Evolutionary conservation across 2,329 filamentous ascomycete genomes (phyloP).

Genomic region (Graphiopsis chlorocephala): DNA sequence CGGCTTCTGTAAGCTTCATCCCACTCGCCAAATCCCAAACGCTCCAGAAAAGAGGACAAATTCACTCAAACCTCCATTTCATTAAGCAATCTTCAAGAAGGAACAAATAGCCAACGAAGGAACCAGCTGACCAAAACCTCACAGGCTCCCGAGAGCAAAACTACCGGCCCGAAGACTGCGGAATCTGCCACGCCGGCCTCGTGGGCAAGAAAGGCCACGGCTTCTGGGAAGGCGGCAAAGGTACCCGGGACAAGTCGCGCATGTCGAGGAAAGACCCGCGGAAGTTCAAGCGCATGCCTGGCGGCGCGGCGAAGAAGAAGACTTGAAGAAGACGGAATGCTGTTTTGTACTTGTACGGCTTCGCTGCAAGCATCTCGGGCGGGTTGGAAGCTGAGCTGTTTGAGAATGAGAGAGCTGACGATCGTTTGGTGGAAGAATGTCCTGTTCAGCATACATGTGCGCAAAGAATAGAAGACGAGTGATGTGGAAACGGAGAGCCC

Average conservation of each 20-base stretch:
- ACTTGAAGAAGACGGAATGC: not conserved
- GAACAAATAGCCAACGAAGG: not conserved
- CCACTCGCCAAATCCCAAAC: too few relatives aligned
- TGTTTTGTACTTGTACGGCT: not conserved
- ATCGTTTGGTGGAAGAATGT: not conserved
- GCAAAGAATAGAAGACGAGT: not conserved
- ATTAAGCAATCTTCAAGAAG: too few relatives aligned
- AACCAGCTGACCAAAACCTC: not conserved
- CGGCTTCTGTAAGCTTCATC: conserved; percentile 18
- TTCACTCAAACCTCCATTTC: not conserved
- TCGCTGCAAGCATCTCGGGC: not conserved
- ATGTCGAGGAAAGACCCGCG: conserved; percentile 75
- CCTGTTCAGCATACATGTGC: not conserved
- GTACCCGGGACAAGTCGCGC: conserved; percentile 64
- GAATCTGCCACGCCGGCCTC: conserved; percentile 67
- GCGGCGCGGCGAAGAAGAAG: conserved; percentile 12
- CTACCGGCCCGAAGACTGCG: conserved; percentile 73
- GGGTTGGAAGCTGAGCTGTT: not conserved
- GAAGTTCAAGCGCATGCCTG: conserved; percentile 56
- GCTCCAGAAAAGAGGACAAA: too few relatives aligned
- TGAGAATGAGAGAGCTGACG: not conserved
- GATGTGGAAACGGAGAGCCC: not conserved
- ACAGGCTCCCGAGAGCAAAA: conserved; percentile 68
- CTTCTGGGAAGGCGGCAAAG: conserved; percentile 83
- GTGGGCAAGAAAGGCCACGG: conserved; percentile 65